These are phyloP conservation scores for Blastobotrys parvus DNA, from an alignment of 805 yeast species.

Conservation along the genomic window DNA sequence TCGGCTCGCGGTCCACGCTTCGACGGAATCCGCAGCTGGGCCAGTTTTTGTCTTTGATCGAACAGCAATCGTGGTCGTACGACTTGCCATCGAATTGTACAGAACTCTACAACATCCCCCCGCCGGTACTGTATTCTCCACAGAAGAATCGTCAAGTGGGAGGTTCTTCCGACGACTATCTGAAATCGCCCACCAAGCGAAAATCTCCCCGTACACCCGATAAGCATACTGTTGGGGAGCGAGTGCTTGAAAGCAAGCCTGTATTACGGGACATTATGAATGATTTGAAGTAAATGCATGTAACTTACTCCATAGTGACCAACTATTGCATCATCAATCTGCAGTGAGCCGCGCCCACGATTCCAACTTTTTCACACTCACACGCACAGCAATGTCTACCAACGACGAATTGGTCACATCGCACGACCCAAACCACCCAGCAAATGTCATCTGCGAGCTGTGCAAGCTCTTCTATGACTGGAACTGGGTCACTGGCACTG, in stretches of 20 bases:
- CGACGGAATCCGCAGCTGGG: constrained; percentile 42
- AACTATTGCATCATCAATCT: too few relatives aligned
- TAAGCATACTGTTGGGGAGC: background rate
- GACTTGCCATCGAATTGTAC: constrained; percentile 35
- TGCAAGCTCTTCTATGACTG: constrained; percentile 69
- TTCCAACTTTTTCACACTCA: too few relatives aligned
- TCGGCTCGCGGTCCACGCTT: constrained; percentile 70
- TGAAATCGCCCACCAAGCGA: background rate
- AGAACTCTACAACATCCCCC: constrained; percentile 11
- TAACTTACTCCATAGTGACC: too few relatives aligned
- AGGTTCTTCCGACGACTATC: background rate
- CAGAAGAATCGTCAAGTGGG: background rate
- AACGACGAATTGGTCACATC: constrained; percentile 23
- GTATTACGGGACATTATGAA: background rate
- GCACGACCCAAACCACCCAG: constrained; percentile 62
- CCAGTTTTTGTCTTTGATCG: constrained; percentile 52
- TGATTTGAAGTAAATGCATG: background rate
- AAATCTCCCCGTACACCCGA: too few relatives aligned
- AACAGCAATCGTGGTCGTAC: constrained; percentile 55
- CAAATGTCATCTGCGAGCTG: constrained; percentile 73
- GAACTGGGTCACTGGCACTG: constrained; percentile 94
- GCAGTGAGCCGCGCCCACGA: too few relatives aligned
- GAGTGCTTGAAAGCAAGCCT: background rate
- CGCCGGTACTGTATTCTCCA: background rate
- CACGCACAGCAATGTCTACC: too few relatives aligned